These are phyloP conservation scores for Spathaspora girioi DNA, from an alignment of 805 yeast genomes.

Conservation along the genomic window DNA sequence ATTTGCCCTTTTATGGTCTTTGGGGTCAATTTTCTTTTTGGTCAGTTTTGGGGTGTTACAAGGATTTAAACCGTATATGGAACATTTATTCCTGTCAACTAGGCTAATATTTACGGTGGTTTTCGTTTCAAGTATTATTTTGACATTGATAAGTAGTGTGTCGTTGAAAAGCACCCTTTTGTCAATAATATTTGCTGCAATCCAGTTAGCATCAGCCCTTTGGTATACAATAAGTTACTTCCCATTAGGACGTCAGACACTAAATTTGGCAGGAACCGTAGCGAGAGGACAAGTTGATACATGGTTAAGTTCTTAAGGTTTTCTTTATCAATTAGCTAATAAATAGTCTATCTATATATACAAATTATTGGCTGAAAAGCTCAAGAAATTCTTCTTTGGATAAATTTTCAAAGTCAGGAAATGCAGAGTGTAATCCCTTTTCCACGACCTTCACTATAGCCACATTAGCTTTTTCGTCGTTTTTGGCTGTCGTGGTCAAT, in stretches of 20 bases:
- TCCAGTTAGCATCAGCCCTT: constrained; percentile 37
- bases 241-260: constrained; percentile 44
- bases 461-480: constrained; percentile 38
- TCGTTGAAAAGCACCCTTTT: constrained; percentile 34
- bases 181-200: constrained; percentile 37
- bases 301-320: constrained; percentile 32
- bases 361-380: constrained; percentile 10
- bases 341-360: constrained; percentile 4
- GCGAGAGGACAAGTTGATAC: constrained; percentile 43
- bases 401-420: constrained; percentile 26
- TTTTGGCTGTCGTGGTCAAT: constrained; percentile 25
- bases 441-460: constrained; percentile 43
- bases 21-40: constrained; percentile 43
- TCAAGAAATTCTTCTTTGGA: constrained; percentile 14
- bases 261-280: constrained; percentile 38
- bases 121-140: constrained; percentile 34
- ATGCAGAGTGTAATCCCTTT: constrained; percentile 31
- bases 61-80: constrained; percentile 37
- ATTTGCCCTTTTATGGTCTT: constrained; percentile 45
- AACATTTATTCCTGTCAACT: constrained; percentile 40
- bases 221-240: constrained; percentile 48
- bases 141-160: constrained; percentile 37
- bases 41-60: constrained; percentile 45
- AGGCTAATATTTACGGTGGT: constrained; percentile 35
- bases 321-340: not conserved